phyloP scores from a whole-genome alignment of 2,329 filamentous ascomycete species.

The Biscogniauxia sp. region DNA sequence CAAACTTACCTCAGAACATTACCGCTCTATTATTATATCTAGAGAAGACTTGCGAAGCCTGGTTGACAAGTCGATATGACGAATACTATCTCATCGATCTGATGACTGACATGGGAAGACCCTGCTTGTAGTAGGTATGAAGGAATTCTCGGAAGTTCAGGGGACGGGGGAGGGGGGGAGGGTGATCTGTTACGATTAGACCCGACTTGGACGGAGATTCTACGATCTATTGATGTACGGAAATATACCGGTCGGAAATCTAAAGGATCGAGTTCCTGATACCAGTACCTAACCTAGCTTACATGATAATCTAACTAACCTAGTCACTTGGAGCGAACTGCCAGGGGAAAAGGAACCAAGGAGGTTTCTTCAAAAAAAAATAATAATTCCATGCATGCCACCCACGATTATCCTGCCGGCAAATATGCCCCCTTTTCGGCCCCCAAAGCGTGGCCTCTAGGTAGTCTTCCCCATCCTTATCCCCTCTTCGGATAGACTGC shows the following conservation, averaged over 20 bases:
- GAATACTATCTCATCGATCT: neutral
- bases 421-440: conserved; percentile 1
- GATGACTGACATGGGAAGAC: neutral
- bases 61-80: neutral
- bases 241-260: neutral
- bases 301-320: neutral
- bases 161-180: no score
- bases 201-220: neutral
- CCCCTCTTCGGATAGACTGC: conserved; percentile 17
- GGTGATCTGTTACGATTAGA: neutral
- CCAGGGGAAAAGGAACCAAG: neutral
- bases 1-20: neutral
- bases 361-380: conserved; percentile 11
- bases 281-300: neutral
- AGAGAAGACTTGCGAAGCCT: neutral
- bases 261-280: neutral
- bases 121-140: neutral
- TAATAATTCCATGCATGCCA: conserved; percentile 18
- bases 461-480: conserved; percentile 17
- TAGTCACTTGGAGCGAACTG: neutral
- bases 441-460: conserved; percentile 13
- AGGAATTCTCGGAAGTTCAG: neutral
- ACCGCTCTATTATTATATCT: neutral
- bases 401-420: conserved; percentile 1
- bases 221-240: neutral